Percentiles rank a stretch among this genome's conserved stretches.
phyloP scores from a whole-genome alignment of 2,329 filamentous ascomycete genomes.

The Paraconiothyrium brasiliense region DNA sequence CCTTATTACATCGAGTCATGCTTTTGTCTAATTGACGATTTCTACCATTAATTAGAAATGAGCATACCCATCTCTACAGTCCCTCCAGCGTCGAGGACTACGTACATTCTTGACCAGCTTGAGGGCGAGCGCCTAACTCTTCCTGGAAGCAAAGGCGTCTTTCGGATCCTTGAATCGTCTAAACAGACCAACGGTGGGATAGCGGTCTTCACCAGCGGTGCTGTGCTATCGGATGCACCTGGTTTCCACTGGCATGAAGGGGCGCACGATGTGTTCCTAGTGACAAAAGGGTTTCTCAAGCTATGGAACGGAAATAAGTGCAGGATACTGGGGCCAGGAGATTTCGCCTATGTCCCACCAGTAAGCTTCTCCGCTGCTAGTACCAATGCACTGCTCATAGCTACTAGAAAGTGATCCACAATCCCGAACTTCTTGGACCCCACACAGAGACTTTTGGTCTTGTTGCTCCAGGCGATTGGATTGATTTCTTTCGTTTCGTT shows the following conservation, averaged over 20 bases:
- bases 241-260: conserved; percentile 33
- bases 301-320: conserved; percentile 30
- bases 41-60: background rate
- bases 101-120: conserved; percentile 28
- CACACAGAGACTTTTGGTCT: conserved; percentile 28
- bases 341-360: conserved; percentile 33
- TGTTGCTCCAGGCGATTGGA: conserved; percentile 32
- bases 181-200: conserved; percentile 27
- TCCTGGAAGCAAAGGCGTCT: conserved; percentile 27
- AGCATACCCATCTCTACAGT: conserved; percentile 17
- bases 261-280: conserved; percentile 35
- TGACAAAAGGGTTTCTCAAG: conserved; percentile 29
- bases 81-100: background rate
- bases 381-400: background rate
- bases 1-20: too few species aligned
- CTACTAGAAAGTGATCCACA: conserved; percentile 24
- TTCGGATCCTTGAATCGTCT: conserved; percentile 29
- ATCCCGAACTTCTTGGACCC: conserved; percentile 28
- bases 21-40: background rate
- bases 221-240: conserved; percentile 27
- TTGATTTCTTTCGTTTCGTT: conserved; percentile 34
- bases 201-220: conserved; percentile 31
- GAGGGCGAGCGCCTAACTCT: conserved; percentile 29
- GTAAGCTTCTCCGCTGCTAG: background rate
- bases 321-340: conserved; percentile 28